Percentiles rank a stretch among this genome's conserved stretches.
These are phyloP conservation scores for Lentinula lateritia DNA, from an alignment of 768 basidiomycete species.

Conservation along the genomic window DNA sequence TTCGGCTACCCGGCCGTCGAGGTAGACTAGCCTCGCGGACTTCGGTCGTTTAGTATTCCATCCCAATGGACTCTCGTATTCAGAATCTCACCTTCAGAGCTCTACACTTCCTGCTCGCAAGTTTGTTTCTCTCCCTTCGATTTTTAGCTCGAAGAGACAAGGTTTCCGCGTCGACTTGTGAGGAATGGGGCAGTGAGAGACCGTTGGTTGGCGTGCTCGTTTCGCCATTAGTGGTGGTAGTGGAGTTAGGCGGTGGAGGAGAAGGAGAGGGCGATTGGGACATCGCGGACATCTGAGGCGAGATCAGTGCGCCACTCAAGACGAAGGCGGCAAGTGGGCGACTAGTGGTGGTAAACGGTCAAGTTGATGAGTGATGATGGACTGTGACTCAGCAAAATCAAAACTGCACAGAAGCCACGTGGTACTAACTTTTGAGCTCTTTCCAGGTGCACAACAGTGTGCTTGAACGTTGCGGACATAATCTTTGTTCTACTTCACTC, in stretches of 20 bases:
- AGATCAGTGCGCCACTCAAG: background rate
- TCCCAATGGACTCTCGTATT: background rate
- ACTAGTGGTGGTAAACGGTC: background rate
- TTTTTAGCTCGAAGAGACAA: slow-evolving; percentile 1
- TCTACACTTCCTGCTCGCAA: slow-evolving; percentile 2
- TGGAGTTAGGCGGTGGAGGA: background rate
- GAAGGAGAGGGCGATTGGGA: background rate
- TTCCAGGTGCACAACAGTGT: background rate
- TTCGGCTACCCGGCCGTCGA: slow-evolving; percentile 3
- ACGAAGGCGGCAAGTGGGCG: background rate
- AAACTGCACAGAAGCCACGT: background rate
- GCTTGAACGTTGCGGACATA: background rate
- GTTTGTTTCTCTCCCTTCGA: slow-evolving; percentile 4
- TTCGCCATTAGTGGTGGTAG: background rate
- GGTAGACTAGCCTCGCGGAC: slow-evolving; percentile 1
- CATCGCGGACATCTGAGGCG: background rate
- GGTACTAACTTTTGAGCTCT: background rate
- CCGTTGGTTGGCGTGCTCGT: background rate
- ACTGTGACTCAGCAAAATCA: background rate
- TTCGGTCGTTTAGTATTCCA: background rate
- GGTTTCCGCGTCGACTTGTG: slow-evolving; percentile 1
- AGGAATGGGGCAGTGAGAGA: background rate
- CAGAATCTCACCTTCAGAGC: background rate
- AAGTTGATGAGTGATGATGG: background rate
- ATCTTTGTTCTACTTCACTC: background rate